Evolutionary conservation across 805 yeast species (phyloP).

Genomic region (Yamadazyma scolyti): DNA sequence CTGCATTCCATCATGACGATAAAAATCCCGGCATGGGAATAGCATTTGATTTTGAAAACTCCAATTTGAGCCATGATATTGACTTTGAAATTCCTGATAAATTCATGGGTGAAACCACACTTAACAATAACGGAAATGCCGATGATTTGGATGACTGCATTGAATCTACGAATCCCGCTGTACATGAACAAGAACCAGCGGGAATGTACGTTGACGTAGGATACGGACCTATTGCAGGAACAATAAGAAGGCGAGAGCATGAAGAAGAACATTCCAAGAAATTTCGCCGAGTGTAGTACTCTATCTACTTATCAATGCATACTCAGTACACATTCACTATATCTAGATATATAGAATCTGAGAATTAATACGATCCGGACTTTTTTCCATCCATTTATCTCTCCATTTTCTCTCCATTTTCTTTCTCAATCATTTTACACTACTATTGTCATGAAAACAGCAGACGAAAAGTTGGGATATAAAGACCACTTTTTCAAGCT

Average conservation of each 20-base stretch:
- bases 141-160: conserved; percentile 14
- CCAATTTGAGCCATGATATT: conserved; percentile 11
- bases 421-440: no score
- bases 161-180: no score
- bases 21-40: conserved; percentile 17
- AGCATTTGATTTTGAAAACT: conserved; percentile 8
- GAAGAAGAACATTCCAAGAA: conserved; percentile 13
- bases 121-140: conserved; percentile 29
- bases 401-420: no score
- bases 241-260: conserved; percentile 22
- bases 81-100: conserved; percentile 19
- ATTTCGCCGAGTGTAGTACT: no score
- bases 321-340: no score
- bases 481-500: conserved; percentile 60
- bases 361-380: no score
- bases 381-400: no score
- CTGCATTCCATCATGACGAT: conserved; percentile 32
- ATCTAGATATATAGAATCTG: no score
- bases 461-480: conserved; percentile 64
- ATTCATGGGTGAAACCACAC: conserved; percentile 1
- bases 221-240: conserved; percentile 32
- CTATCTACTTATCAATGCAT: no score
- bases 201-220: conserved; percentile 43
- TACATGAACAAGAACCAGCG: conserved; percentile 19
- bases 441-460: conserved; percentile 61